phyloP scores from a whole-genome alignment of 176 grass and related monocot genomes.

The Neostapfia colusana region DNA sequence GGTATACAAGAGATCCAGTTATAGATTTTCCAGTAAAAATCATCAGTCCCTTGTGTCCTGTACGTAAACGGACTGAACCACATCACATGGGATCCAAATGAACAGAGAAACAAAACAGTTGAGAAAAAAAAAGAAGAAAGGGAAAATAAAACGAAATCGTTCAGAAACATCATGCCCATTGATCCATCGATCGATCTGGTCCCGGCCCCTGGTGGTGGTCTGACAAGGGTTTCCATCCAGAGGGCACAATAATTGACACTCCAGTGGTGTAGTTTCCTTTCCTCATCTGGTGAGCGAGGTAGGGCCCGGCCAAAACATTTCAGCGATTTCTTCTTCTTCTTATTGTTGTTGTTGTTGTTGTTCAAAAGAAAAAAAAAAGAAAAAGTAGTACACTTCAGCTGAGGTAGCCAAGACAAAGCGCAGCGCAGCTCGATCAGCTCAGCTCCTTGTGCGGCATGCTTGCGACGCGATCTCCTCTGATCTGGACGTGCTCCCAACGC shows the following conservation, averaged over 20 bases:
- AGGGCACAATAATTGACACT: conserved; percentile 38
- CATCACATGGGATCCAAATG: not conserved
- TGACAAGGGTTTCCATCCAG: conserved; percentile 31
- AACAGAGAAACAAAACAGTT: not conserved
- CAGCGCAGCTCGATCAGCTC: no score
- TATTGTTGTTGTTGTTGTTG: no score
- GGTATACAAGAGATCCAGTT: no score
- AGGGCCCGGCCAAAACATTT: conserved; percentile 17
- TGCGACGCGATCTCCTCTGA: conserved; percentile 37
- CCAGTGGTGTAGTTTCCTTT: not conserved
- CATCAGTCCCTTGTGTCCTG: not conserved
- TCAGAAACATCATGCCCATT: not conserved
- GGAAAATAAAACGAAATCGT: not conserved
- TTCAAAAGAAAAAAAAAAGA: no score
- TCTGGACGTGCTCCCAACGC: conserved; percentile 40
- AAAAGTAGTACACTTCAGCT: no score
- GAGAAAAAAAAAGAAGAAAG: not conserved
- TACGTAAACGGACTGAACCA: no score
- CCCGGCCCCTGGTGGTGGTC: conserved; percentile 5
- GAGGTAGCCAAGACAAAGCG: conserved; percentile 11
- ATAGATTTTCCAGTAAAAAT: not conserved
- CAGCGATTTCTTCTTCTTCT: no score
- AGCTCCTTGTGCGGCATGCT: no score
- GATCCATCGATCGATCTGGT: not conserved
- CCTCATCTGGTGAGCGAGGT: not conserved